Evolutionary conservation across 176 grass and related monocot species (phyloP), one percentile per base, ranked within the genome.

Genomic region (Hyparrhenia diplandra): DNA sequence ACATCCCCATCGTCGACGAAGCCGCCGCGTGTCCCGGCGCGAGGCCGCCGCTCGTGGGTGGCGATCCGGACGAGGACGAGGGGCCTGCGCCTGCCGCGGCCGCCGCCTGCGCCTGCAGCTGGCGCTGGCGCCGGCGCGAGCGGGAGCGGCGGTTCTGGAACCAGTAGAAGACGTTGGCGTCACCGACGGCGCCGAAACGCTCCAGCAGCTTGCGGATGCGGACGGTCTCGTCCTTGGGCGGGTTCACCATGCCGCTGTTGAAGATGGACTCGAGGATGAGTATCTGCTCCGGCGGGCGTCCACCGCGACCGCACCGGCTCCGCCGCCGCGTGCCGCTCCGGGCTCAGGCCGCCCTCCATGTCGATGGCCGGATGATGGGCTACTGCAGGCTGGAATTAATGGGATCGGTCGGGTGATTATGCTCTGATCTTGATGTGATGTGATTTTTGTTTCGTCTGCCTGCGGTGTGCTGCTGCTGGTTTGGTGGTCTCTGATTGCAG

Each of bases 81-180:
- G 83, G 78, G 8, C 61, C 82, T 0, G 69, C 62, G 0, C 80
- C 52, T 0, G 86, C 73, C 1, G 82, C 63, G 8, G 75, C 74
- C 42, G 83, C 79, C 18, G 87, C 80, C 69, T 88, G 87, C 9
- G 85, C 90, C 78, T 91, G 92, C 18, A 92, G 74, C 83, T 94
- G 95, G n/a, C 95, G 90, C 74, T 98, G 95, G 60, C 92, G 95
- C 1, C 95, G 90, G 45, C 95, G 92, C 0, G 92, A 98, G 17
- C 95, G 79, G 1, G 95, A 98, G 65, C 95, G 87, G 27, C 95
- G 86, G 75, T 98, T 98, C 88, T 94, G 95, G 71, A 98, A 98
- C 95, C 95, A 98, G 80, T 98, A 98, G 78, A 98, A 98, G 71
- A 98, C 92, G 76, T 98, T 98, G 74, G 95, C 92, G 73, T 97